phyloP scores from a whole-genome alignment of 495 filamentous ascomycete species.

The Aspergillus kassunensis region DNA sequence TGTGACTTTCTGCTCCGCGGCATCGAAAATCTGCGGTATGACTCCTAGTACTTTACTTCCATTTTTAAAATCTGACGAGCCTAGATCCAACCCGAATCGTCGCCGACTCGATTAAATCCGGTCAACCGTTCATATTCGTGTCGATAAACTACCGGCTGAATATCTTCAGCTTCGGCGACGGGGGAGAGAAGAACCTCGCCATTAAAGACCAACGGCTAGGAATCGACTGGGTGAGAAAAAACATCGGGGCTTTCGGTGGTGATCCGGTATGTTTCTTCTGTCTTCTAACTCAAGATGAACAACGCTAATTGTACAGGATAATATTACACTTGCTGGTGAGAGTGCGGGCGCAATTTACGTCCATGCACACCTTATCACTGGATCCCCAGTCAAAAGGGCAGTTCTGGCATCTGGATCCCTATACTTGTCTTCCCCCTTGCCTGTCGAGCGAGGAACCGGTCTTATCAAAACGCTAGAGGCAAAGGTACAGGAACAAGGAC shows the following conservation, averaged over 20 bases:
- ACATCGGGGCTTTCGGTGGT: slow-evolving; percentile 60
- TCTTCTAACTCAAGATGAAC: neutral
- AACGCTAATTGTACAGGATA: slow-evolving; percentile 22
- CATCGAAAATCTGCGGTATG: slow-evolving; percentile 39
- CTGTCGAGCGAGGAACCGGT: slow-evolving; percentile 25
- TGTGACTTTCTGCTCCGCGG: slow-evolving; percentile 40
- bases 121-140: slow-evolving; percentile 55
- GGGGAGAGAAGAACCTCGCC: slow-evolving; percentile 50
- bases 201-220: slow-evolving; percentile 64
- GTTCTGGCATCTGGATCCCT: slow-evolving; percentile 35
- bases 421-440: slow-evolving; percentile 33
- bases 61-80: neutral
- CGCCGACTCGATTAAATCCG: slow-evolving; percentile 29
- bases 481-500: slow-evolving; percentile 28
- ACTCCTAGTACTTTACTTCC: neutral
- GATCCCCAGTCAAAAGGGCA: slow-evolving; percentile 33
- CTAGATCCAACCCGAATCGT: slow-evolving; percentile 35
- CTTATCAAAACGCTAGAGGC: slow-evolving; percentile 28
- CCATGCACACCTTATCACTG: slow-evolving; percentile 37
- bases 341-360: slow-evolving; percentile 40
- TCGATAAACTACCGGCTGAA: slow-evolving; percentile 63
- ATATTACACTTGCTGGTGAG: slow-evolving; percentile 37
- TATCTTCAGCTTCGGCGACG: slow-evolving; percentile 60
- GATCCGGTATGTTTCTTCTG: slow-evolving; percentile 39
- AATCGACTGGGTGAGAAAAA: slow-evolving; percentile 56